Base-by-base conservation (phyloP, 495 filamentous ascomycete genomes). In the Penicillium bovifimosum region DNA sequence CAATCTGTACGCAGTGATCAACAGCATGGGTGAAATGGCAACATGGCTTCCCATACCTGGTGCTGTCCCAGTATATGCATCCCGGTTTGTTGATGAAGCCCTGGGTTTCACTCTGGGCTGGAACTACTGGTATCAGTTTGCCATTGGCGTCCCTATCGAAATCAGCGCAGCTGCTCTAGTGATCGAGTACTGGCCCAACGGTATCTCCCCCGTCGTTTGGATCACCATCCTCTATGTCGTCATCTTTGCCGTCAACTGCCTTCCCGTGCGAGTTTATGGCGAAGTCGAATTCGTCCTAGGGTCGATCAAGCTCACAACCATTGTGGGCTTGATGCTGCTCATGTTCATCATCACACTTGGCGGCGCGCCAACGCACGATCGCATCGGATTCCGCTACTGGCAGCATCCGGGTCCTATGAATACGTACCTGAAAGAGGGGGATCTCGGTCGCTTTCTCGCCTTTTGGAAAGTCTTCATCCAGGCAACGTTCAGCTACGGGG, bases 41-140 rank as follows among this genome's bases (percentile, higher is more conserved):
- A 82, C 85, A 16, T 88, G 78, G 63, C 76, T 88, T 14, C 86
- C 86, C n/a, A 73, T 87, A 7, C 79, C 84, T 1, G 85, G 86
- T 41, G 78, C 81, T 16, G 83, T 86, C 47, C 82, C 84, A 18
- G 73, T 83, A 41, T 88, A 84, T 66, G 82, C 81, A 39, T 75
- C 80, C 26, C 74, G 84, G 35, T 90, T 86, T 51, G 77, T 83
- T 45, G 83, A 87, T 54, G 73, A 77, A 36, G 80, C 81, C 16
- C 64, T 89, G 38, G 84, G 85, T 16, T 88, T 88, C 55, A 80
- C 84, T 9, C 75, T 87, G 38, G 84, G 84, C 13, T 88, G 84
- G 83, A 86, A 86, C 50, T 83, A 53, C 44, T 78, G 75, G 74
- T 77, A 77, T 56, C 52, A 62, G 13, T 66, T 59, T 58, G 64